Conservation (phyloP, 2,329 filamentous ascomycete species). For the Sclerotinia glacialis region DNA sequence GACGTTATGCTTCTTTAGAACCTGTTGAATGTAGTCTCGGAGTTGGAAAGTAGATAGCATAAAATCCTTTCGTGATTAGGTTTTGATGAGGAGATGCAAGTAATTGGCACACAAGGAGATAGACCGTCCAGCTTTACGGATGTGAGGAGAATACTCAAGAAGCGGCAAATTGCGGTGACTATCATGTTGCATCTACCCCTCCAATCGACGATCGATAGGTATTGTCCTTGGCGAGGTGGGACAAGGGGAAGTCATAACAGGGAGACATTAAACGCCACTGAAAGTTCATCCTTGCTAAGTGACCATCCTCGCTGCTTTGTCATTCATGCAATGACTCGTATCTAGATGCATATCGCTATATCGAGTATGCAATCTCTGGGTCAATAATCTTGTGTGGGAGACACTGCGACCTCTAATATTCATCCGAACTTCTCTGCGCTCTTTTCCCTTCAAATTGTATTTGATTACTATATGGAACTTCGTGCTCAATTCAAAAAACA, state of each 20-base stretch:
- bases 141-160: not conserved
- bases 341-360: not conserved
- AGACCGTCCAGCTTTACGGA: not conserved
- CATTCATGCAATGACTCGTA: constrained; percentile 4
- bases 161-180: not conserved
- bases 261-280: not conserved
- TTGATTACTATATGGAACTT: not conserved
- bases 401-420: not conserved
- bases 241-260: not conserved
- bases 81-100: not conserved
- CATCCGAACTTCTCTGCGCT: not conserved
- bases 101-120: not conserved
- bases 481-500: not conserved
- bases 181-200: not conserved
- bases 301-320: not conserved
- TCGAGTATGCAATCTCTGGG: not conserved
- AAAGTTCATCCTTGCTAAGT: constrained; percentile 6
- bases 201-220: constrained; percentile 6
- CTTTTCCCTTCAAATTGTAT: not conserved
- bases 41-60: not conserved
- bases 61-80: not conserved
- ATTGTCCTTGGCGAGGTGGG: not conserved
- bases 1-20: not conserved
- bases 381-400: constrained; percentile 9
- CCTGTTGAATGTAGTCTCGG: not conserved